phyloP scores from a whole-genome alignment of 306 rosid genomes.

The Cyamopsis tetragonoloba region DNA sequence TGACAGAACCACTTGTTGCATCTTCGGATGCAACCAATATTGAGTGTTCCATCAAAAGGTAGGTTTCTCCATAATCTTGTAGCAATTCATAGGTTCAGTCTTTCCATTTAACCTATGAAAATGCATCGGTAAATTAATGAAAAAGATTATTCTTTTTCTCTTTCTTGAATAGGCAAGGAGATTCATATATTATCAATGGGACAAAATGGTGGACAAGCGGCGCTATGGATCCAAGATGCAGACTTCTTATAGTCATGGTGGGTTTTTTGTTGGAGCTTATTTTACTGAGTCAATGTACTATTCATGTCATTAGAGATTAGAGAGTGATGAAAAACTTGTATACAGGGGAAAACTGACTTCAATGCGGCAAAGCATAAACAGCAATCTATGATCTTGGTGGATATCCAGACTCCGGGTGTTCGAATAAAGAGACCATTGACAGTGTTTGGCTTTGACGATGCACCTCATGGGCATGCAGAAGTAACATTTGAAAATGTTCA shows the following conservation, averaged over 20 bases:
- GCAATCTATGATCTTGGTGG: slow-evolving; percentile 96
- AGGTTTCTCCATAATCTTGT: slow-evolving; percentile 15
- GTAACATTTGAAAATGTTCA: slow-evolving; percentile 66
- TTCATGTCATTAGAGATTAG: slow-evolving; percentile 15
- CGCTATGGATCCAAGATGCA: slow-evolving; percentile 98
- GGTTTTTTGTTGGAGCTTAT: slow-evolving; percentile 33
- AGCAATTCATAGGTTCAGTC: neutral
- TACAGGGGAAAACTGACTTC: slow-evolving; percentile 92
- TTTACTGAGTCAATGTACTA: neutral
- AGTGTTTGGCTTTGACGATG: slow-evolving; percentile 96
- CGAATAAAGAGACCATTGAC: slow-evolving; percentile 70
- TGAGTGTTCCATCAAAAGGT: slow-evolving; percentile 87
- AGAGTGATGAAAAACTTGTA: slow-evolving; percentile 25
- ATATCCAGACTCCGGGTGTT: slow-evolving; percentile 77
- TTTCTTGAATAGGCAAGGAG: slow-evolving; percentile 67
- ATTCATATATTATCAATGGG: slow-evolving; percentile 78
- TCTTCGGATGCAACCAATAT: slow-evolving; percentile 96
- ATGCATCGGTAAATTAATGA: neutral
- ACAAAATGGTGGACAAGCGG: slow-evolving; percentile 99
- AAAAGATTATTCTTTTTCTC: slow-evolving; percentile 9
- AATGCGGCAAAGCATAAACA: slow-evolving; percentile 78
- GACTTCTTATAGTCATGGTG: slow-evolving; percentile 87
- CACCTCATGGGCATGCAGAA: slow-evolving; percentile 99
- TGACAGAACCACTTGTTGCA: slow-evolving; percentile 93
- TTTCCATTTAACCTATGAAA: neutral